Evolutionary conservation across 139 green algal genomes (phyloP), one percentile per base, ranked within the genome.

Genomic region (Marvania coccoides): DNA sequence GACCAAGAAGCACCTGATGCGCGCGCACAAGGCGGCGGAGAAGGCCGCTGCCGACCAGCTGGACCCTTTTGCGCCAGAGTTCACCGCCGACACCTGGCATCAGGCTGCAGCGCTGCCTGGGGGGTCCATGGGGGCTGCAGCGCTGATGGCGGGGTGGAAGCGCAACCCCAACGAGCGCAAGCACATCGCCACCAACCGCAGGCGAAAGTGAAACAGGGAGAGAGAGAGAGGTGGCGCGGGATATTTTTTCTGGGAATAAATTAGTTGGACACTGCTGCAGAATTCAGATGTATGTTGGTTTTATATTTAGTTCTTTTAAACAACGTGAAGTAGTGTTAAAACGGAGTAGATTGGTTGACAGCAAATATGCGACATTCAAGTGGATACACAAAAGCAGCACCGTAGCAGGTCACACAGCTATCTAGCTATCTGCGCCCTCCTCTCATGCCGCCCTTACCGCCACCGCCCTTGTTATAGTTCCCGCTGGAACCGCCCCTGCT

Each of bases 161-260:
- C 77, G 83, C 62, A 96, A 96, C 69, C 89, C 89, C 40, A 96
- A 96, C 67, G 86, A 93, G 81, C 63, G 81, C 47, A 85, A 79
- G 65, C 69, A 86, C 53, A 69, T 67, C 31, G 71, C 82, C 55
- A 93, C 81, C 64, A 93, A 88, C 81, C 70, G 87, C 31, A 65
- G 85, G 54, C 48, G 76, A 13, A 79, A 79, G 59, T 58, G 53
- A n/a, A 42, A 47, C n/a, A n/a, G n/a, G n/a, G n/a, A n/a, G n/a
- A n/a, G n/a, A n/a, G n/a, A n/a, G n/a, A n/a, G n/a, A n/a, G n/a
- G n/a, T n/a, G n/a, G n/a, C n/a, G n/a, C n/a, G n/a, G n/a, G n/a
- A n/a, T n/a, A n/a, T n/a, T n/a, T n/a, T n/a, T n/a, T n/a, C n/a
- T n/a, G n/a, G n/a, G n/a, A n/a, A n/a, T n/a, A n/a, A n/a, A n/a